Evolutionary conservation across 2,329 filamentous ascomycete genomes (phyloP).

Genomic region (Magnaporthiopsis rhizophila): DNA sequence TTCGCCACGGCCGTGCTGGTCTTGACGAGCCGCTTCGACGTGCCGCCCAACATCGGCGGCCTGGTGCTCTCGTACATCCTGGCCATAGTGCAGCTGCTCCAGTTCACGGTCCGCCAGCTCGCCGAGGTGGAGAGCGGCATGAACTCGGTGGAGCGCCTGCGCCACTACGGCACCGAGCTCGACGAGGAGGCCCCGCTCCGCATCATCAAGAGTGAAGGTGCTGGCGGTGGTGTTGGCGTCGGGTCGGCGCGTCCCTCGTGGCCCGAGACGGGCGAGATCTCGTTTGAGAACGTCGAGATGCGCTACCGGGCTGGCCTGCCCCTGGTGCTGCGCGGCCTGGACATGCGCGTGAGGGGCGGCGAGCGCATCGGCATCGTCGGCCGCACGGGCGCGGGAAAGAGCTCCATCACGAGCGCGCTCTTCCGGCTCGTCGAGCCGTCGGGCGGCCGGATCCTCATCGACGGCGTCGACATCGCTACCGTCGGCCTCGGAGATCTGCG

Average conservation of each 20-base stretch:
- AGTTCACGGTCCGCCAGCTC: slow-evolving; percentile 88
- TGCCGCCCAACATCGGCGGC: slow-evolving; percentile 76
- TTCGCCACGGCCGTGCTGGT: slow-evolving; percentile 86
- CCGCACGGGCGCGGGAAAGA: slow-evolving; percentile 76
- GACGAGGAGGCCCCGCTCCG: slow-evolving; percentile 85
- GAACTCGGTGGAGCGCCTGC: slow-evolving; percentile 88
- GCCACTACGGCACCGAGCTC: slow-evolving; percentile 80
- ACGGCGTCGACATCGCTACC: slow-evolving; percentile 61
- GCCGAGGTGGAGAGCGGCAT: slow-evolving; percentile 97
- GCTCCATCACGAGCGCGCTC: slow-evolving; percentile 73
- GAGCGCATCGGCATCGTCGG: slow-evolving; percentile 78
- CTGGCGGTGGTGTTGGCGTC: slow-evolving; percentile 34
- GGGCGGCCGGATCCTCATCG: slow-evolving; percentile 54
- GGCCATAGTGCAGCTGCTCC: slow-evolving; percentile 88
- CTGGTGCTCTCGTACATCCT: slow-evolving; percentile 91
- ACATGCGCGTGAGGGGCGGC: slow-evolving; percentile 64
- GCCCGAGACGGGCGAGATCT: slow-evolving; percentile 79
- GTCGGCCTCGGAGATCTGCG: slow-evolving; percentile 69
- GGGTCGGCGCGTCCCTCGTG: slow-evolving; percentile 56
- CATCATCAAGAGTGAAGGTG: slow-evolving; percentile 47
- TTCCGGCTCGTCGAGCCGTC: slow-evolving; percentile 68
- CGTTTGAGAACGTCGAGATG: slow-evolving; percentile 71
- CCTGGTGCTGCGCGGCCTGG: slow-evolving; percentile 62
- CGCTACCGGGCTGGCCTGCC: slow-evolving; percentile 66
- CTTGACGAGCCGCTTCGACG: slow-evolving; percentile 80